Base-by-base conservation (phyloP, 306 rosid species). In the Benincasa hispida region DNA sequence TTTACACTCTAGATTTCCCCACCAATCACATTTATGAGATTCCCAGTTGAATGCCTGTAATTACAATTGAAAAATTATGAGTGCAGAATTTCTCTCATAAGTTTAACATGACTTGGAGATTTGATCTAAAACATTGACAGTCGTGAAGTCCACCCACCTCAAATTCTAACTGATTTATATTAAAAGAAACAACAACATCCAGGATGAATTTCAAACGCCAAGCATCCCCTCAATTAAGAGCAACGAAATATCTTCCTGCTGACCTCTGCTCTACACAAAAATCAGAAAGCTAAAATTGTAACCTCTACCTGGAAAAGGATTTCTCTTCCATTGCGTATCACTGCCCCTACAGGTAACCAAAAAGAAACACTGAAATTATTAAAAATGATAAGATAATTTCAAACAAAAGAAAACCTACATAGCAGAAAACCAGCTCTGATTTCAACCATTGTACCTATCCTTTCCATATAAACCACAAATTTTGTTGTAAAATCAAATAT, bases 41-140 rank as follows among this genome's bases (percentile, higher is more conserved):
- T 93, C 97, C 98, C 97, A 93, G 76, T 91, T 93, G 81, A 91
- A 91, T 35, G 88, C 98, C 98, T 93, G 81, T 55, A 85, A 78
- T 42, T 54, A 78, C 57, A 47, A 24, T 87, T 50, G 82, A 76
- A 75, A 76, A 75, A 76, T 24, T 35, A 35, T 37, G 17, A 7
- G 54, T 37, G 47, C 27, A 32, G 14, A 61, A 34, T 34, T 37
- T 34, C 35, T 75, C 60, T 24, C 28, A n/a, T 15, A 4, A 7
- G 66, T 72, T 47, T 28, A 76, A 66, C 50, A 35, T 28, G n/a
- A 69, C 60, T 67, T 18, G 61, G 65, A 74, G 32, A 35, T 21
- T 8, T n/a, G 75, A 13, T 41, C 19, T 4, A 34, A 34, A 34
- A 34, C 37, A 34, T 34, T 34, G 37, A 34, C 37, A 34, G 37